Evolutionary conservation across 208 protist species (phyloP).

Genomic region (Phytomonas sp.): DNA sequence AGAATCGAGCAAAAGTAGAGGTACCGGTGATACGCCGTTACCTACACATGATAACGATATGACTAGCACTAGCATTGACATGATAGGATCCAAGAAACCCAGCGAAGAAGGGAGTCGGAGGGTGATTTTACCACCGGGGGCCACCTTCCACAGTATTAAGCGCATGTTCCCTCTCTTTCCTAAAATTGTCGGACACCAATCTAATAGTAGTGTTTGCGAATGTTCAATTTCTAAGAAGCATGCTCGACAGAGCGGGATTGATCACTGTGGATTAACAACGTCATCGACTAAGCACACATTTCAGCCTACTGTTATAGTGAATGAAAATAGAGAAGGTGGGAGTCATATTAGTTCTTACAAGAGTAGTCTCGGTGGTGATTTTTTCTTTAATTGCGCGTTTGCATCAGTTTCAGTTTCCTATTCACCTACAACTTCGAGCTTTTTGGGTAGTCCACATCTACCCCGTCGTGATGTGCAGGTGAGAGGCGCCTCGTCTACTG

Average conservation of each 20-base stretch:
- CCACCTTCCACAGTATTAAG: background rate
- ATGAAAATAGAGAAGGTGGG: background rate
- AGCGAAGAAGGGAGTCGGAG: background rate
- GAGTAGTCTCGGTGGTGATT: background rate
- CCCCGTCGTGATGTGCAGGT: background rate
- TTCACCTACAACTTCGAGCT: background rate
- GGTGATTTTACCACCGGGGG: background rate
- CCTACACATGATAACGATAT: background rate
- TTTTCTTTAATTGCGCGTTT: background rate
- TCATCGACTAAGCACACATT: background rate
- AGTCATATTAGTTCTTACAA: background rate
- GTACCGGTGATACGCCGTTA: background rate
- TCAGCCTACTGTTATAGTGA: background rate
- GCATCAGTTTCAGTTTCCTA: background rate
- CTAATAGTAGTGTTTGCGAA: background rate
- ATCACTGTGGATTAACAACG: background rate
- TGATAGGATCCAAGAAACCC: background rate
- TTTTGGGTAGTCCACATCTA: background rate
- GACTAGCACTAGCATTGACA: background rate
- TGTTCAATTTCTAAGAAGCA: background rate
- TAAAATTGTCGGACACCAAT: background rate
- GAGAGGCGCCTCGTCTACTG: background rate
- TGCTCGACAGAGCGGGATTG: background rate
- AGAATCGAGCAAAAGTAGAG: background rate
- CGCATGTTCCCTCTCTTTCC: background rate